These are phyloP conservation scores for Fomes fomentarius DNA, from an alignment of 1,284 basidiomycete genomes.

Conservation along the genomic window DNA sequence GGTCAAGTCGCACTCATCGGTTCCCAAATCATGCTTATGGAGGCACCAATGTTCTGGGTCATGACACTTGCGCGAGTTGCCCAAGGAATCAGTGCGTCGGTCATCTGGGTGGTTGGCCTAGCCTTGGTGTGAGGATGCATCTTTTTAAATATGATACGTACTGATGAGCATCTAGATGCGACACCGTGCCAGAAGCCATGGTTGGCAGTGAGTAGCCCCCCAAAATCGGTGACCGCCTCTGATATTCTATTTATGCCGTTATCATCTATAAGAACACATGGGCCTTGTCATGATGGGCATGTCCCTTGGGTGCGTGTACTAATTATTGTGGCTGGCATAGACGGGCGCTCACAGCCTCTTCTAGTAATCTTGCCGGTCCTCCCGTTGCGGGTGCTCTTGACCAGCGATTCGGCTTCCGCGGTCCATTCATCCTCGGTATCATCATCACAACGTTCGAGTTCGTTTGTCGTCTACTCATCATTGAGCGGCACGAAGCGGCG, in stretches of 20 bases:
- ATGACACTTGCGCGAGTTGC: slow-evolving; percentile 75
- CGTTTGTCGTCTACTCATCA: slow-evolving; percentile 60
- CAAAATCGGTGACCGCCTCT: not conserved
- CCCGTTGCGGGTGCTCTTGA: slow-evolving; percentile 75
- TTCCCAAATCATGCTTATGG: slow-evolving; percentile 76
- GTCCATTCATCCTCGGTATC: slow-evolving; percentile 76
- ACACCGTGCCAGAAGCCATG: slow-evolving; percentile 60
- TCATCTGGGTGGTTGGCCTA: slow-evolving; percentile 78
- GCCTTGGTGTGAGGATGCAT: slow-evolving; percentile 60
- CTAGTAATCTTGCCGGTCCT: slow-evolving; percentile 59
- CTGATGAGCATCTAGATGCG: slow-evolving; percentile 51
- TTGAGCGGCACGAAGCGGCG: slow-evolving; percentile 64
- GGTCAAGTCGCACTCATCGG: slow-evolving; percentile 61
- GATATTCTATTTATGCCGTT: no score
- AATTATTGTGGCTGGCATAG: not conserved
- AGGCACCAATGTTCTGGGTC: slow-evolving; percentile 67
- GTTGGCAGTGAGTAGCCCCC: slow-evolving; percentile 57
- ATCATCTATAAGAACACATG: slow-evolving; percentile 77
- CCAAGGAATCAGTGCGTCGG: slow-evolving; percentile 74
- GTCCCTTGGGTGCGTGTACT: slow-evolving; percentile 56
- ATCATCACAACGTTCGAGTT: slow-evolving; percentile 64
- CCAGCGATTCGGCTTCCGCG: slow-evolving; percentile 67
- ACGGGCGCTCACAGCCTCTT: no score
- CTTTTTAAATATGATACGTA: not conserved
- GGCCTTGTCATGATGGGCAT: slow-evolving; percentile 75